These are phyloP conservation scores for Amniculicola lignicola DNA, from an alignment of 495 filamentous ascomycete genomes.

Conservation along the genomic window DNA sequence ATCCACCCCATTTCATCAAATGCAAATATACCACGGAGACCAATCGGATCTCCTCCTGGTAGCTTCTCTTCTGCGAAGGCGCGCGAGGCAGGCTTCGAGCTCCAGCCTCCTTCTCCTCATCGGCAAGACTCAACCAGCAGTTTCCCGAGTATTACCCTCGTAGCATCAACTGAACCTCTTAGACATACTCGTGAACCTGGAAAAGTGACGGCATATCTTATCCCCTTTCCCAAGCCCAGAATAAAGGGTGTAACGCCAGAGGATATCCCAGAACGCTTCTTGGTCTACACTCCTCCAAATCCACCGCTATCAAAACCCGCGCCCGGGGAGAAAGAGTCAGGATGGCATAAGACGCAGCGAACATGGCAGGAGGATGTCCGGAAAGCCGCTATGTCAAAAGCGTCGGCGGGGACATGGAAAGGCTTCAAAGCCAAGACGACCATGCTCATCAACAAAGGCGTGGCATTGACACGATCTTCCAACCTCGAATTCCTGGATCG, in stretches of 20 bases:
- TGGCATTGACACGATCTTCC: slow-evolving; percentile 37
- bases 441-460: slow-evolving; percentile 40
- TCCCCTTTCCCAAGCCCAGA: slow-evolving; percentile 44
- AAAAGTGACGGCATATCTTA: slow-evolving; percentile 42
- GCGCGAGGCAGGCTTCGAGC: slow-evolving; percentile 28
- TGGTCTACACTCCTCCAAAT: slow-evolving; percentile 44
- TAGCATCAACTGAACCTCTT: slow-evolving; percentile 13
- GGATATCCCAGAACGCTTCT: slow-evolving; percentile 40
- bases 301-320: slow-evolving; percentile 40
- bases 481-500: slow-evolving; percentile 46
- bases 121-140: slow-evolving; percentile 6
- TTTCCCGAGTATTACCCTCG: slow-evolving; percentile 8
- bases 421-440: slow-evolving; percentile 43
- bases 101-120: background rate
- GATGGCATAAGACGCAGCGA: slow-evolving; percentile 43
- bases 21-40: background rate
- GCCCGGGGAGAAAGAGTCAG: slow-evolving; percentile 43
- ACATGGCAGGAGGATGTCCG: slow-evolving; percentile 47
- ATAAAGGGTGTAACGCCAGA: slow-evolving; percentile 32
- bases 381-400: slow-evolving; percentile 40
- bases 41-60: background rate
- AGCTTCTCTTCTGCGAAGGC: slow-evolving; percentile 25
- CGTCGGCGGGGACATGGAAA: slow-evolving; percentile 42
- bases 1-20: slow-evolving; percentile 4
- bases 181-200: slow-evolving; percentile 40